These are phyloP conservation scores for Guillardia theta DNA, from an alignment of 78 protist genomes.

Conservation along the genomic window DNA sequence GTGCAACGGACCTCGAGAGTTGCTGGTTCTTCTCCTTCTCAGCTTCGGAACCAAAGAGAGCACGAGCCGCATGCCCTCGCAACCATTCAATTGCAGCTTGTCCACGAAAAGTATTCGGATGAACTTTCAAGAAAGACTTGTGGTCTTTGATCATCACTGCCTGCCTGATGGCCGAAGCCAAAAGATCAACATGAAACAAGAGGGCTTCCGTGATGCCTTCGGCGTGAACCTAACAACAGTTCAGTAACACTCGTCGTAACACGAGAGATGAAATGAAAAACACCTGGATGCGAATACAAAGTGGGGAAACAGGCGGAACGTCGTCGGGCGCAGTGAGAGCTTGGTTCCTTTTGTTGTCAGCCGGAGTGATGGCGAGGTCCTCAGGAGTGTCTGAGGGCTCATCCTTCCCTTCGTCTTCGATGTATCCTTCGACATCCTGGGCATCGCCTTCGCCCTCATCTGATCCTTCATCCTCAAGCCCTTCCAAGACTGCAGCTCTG, in stretches of 20 bases:
- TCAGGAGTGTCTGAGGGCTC: too few species aligned
- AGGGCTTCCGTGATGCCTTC: constrained; percentile 13
- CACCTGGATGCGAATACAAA: constrained; percentile 41
- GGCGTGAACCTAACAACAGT: constrained; percentile 34
- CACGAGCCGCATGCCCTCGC: constrained; percentile 37
- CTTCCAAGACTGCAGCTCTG: constrained; percentile 6
- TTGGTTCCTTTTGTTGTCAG: not conserved
- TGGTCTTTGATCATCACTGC: constrained; percentile 35
- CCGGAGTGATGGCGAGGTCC: not conserved
- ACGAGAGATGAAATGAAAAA: too few species aligned
- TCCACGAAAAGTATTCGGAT: constrained; percentile 18
- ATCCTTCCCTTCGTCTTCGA: constrained; percentile 23
- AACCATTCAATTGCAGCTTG: constrained; percentile 36
- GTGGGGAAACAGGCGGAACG: constrained; percentile 2
- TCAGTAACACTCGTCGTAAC: too few species aligned
- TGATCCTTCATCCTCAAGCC: not conserved
- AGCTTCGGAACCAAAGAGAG: constrained; percentile 15
- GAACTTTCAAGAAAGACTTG: constrained; percentile 23
- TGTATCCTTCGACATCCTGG: not conserved
- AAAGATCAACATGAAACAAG: constrained; percentile 28
- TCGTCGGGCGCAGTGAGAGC: not conserved
- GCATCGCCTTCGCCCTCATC: not conserved
- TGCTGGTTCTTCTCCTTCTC: constrained; percentile 38
- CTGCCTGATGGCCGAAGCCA: constrained; percentile 9
- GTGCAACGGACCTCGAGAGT: constrained; percentile 27